Conservation (phyloP, 108 stramenopile species). For the Fragilariopsis cylindrus region DNA sequence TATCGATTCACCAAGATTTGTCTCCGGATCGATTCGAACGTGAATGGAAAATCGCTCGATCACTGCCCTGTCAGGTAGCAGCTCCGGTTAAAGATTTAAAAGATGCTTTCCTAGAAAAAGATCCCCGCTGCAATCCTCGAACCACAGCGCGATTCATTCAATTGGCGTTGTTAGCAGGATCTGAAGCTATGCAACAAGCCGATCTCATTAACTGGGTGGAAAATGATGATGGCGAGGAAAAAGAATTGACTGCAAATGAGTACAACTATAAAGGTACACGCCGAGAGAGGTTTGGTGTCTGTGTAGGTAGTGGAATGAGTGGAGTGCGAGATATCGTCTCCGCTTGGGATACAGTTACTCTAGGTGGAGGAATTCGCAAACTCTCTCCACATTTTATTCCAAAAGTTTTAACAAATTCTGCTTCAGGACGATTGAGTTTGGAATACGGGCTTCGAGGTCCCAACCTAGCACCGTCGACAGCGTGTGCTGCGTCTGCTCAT, state of each 20-base stretch:
- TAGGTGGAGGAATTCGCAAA: constrained; percentile 35
- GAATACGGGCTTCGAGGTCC: constrained; percentile 80
- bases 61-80: constrained; percentile 77
- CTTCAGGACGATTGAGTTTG: constrained; percentile 75
- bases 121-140: constrained; percentile 30
- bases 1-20: constrained; percentile 43
- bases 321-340: constrained; percentile 77
- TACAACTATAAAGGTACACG: background rate
- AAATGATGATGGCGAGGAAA: constrained; percentile 15
- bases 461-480: constrained; percentile 81
- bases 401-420: constrained; percentile 88
- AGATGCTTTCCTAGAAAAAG: constrained; percentile 28
- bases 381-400: constrained; percentile 95
- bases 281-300: constrained; percentile 65
- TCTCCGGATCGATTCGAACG: constrained; percentile 36
- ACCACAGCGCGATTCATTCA: constrained; percentile 69
- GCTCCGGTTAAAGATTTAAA: constrained; percentile 55
- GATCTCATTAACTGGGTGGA: constrained; percentile 41
- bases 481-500: constrained; percentile 94
- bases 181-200: constrained; percentile 62
- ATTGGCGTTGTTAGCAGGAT: constrained; percentile 76
- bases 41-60: constrained; percentile 52
- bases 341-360: constrained; percentile 41
- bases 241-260: background rate
- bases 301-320: constrained; percentile 90